Evolutionary conservation across 2,329 filamentous ascomycete species (phyloP), one percentile per base, ranked within the genome.

Genomic region (Verticillium nubilum): DNA sequence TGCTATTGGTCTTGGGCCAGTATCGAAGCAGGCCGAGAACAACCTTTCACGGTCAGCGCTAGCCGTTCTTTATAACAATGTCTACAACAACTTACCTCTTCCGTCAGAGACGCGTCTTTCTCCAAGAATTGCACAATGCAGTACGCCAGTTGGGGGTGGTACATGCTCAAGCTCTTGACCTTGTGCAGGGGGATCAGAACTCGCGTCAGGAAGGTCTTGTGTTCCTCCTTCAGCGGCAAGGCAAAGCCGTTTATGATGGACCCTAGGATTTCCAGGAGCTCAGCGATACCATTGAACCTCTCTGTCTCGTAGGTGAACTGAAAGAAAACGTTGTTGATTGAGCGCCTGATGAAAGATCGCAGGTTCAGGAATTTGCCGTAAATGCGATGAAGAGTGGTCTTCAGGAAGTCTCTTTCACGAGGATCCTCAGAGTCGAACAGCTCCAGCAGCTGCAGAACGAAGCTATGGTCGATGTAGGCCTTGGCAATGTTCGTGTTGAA

Each of bases 401-500:
- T 99, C 66, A 99, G 80, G 74, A 99, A 99, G 74, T 99, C 95
- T 64, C 95, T 86, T 77, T 99, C 95, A 63, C 95, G 85, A 2
- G 95, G 95, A 69, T 99, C 95, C 78, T 99, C 95, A 0, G 95
- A 99, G 73, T 99, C 95, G 73, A 99, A 99, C 25, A 99, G 81
- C 74, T 99, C 95, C n/a, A 99, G 85, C 62, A 99, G 82, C 80
- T 96, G 92, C 62, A 99, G 84, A 53, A 99, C 95, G 71, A 99
- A 99, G 73, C 91, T 91, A 75, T 99, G 95, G 72, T 99, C 95
- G 73, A 99, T 99, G 75, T 97, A 97, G 63, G 93, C 90, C 79
- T 99, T 99, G 67, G 95, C 95, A 69, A 97, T 97, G 76, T 99
- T 99, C 67, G 95, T 99, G 80, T 98, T 99, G 83, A 99, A 99